Evolutionary conservation across 371 early-diverging fungal species (phyloP).

Genomic region (Actinomortierella wolfii): DNA sequence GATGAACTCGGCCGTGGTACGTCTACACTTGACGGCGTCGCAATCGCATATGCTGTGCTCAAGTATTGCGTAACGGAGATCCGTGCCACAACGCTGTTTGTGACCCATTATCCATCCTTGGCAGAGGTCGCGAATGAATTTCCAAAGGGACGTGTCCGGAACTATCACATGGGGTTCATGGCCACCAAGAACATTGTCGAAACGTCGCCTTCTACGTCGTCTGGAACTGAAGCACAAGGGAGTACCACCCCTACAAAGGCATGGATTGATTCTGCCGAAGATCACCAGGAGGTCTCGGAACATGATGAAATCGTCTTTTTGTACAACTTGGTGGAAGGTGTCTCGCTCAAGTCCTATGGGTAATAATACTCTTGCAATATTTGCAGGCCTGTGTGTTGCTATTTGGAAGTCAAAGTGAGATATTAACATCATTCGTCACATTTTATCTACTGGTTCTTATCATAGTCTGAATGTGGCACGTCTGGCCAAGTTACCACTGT

Average conservation of each 20-base stretch:
- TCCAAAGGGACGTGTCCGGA: conserved; percentile 47
- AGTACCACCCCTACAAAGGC: too few species aligned
- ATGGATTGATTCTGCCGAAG: background rate
- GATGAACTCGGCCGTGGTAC: conserved; percentile 99
- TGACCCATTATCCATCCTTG: conserved; percentile 92
- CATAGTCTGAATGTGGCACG: conserved; percentile 80
- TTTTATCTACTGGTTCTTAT: conserved; percentile 3
- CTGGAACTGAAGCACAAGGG: background rate
- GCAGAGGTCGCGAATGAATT: conserved; percentile 53
- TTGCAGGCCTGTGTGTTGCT: background rate
- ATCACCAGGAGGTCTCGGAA: conserved; percentile 12
- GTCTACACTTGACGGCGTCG: conserved; percentile 89
- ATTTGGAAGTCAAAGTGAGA: background rate
- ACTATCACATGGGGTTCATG: conserved; percentile 78
- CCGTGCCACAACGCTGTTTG: conserved; percentile 70
- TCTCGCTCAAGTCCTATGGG: conserved; percentile 79
- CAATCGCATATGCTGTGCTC: conserved; percentile 91
- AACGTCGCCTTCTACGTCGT: background rate
- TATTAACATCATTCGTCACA: background rate
- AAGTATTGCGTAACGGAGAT: conserved; percentile 65
- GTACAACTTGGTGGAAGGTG: conserved; percentile 84
- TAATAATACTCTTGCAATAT: conserved; percentile 24
- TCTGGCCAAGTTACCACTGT: conserved; percentile 70
- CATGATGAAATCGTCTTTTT: conserved; percentile 74
- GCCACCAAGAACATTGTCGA: conserved; percentile 51